Base-by-base conservation (phyloP, 2,329 filamentous ascomycete genomes). In the Fonsecaea nubica region DNA sequence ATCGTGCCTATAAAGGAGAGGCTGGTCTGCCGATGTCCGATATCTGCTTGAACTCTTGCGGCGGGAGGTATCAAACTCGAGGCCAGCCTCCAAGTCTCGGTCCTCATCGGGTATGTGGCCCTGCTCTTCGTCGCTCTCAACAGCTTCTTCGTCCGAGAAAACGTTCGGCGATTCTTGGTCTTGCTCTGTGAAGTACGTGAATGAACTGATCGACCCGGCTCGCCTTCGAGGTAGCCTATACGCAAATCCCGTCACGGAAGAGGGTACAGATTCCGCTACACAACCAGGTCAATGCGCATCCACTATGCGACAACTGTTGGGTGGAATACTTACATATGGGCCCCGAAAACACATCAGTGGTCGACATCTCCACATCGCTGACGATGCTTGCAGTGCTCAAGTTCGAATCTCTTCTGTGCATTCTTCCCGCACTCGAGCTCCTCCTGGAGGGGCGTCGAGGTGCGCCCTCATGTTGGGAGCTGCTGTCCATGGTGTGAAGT, bases 291-390 rank as follows among this genome's bases (percentile, higher is more conserved):
- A 55, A 30, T 3, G n/a, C 8, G 9, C 18, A 25, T 50, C 45
- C 18, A 50, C 18, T 1, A 50, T 13, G 45, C 45, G 45, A 10
- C 18, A 4, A 25, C 45, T 1, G 18, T 21, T 50, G 45, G 18
- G 9, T 4, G 18, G 25, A 25, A 13, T 9, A 36, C 52, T 33
- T 55, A 55, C 52, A 53, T 21, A 61, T 53, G 6, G 94, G 95
- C 6, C 95, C 95, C 30, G 94, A 90, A 80, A 94, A 99, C 56
- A 95, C 92, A 86, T 98, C 94, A 77, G 97, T 92, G 59, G 96
- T 92, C 21, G 95, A 94, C 95, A 99, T 98, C 77, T 97, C 94
- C n/a, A 98, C 93, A 78, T 97, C 92, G 72, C 92, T 92, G 73
- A 97, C 90, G 72, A 97, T 89, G 79, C 92, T 96, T 40, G 89